Evolutionary conservation across 257 asterid genomes (phyloP).

Genomic region (Echium plantagineum): DNA sequence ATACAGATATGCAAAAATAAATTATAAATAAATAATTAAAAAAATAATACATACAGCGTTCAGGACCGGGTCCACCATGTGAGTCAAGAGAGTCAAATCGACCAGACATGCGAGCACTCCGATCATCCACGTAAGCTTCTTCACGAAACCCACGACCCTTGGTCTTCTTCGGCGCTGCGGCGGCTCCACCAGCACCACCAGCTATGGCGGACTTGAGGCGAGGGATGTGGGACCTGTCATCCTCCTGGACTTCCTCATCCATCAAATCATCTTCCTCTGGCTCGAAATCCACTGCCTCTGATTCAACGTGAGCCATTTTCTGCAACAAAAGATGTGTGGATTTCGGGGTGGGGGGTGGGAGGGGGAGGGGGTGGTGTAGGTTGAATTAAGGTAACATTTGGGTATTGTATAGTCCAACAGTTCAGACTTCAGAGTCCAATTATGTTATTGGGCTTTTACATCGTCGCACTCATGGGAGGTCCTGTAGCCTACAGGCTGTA

Average conservation of each 20-base stretch:
- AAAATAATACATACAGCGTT: conserved; percentile 52
- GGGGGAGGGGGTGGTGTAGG: too few species aligned
- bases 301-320: conserved; percentile 72
- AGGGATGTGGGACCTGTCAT: conserved; percentile 35
- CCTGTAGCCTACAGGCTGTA: too few species aligned
- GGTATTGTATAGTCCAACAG: too few species aligned
- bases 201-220: conserved; percentile 82
- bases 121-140: conserved; percentile 76
- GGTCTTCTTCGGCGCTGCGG: conserved; percentile 66
- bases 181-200: conserved; percentile 33
- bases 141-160: conserved; percentile 95
- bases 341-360: too few species aligned
- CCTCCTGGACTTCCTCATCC: conserved; percentile 80
- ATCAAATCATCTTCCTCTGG: conserved; percentile 95
- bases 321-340: too few species aligned
- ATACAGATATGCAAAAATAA: too few species aligned
- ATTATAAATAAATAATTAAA: background rate
- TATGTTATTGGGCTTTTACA: too few species aligned
- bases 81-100: conserved; percentile 75
- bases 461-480: too few species aligned
- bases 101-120: conserved; percentile 79
- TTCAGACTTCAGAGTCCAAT: too few species aligned
- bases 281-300: conserved; percentile 88
- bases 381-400: too few species aligned
- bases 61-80: conserved; percentile 93